Base-by-base conservation (phyloP, 805 yeast species). In the Cephaloascus fragrans region DNA sequence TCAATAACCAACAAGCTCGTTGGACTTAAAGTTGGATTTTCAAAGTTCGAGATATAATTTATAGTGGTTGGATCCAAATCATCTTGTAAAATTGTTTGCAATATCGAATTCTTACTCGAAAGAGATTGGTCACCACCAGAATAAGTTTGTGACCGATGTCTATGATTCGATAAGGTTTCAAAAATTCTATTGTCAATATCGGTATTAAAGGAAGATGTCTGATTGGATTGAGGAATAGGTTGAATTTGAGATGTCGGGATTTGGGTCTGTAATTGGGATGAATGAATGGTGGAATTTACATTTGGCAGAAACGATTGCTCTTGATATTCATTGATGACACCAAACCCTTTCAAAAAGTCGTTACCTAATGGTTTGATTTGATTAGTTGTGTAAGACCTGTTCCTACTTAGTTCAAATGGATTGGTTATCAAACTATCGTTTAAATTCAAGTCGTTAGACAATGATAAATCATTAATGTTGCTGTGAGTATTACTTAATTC, bases 1-100 rank as follows among this genome's bases (percentile, higher is more conserved):
- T 88, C 84, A 39, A 93, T 67, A 46, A 89, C 69, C 35, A 90
- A 66, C 10, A 86, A 78, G 47, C 82, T 76, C 1, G 95, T 79
- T 15, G 95, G 94, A 15, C 83, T 78, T 47, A 86, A 54, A 35
- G 77, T 64, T 3, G 84, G 70, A 51, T 82, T 86, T 39, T 80
- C 82, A 48, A 77, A 77, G 33, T 83, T 76, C 2, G 89, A 77
- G n/a, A 82, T 80, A 62, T 82, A 68, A 33, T 74, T 68, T 32
- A 81, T 61, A 29, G 71, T 64, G 20, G 72, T 59, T 41, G 81
- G 77, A 45, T 81, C 81, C 33, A 77, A 61, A 42, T 80, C 78
- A 51, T 83, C 89, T 44, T 40, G 6, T 45, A 34, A 23, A 20
- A 18, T 32, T 40, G 47, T 10, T 40, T 40, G 26, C 42, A 46